phyloP scores from a whole-genome alignment of 305 asterid genomes.

The Ilex paraguariensis region DNA sequence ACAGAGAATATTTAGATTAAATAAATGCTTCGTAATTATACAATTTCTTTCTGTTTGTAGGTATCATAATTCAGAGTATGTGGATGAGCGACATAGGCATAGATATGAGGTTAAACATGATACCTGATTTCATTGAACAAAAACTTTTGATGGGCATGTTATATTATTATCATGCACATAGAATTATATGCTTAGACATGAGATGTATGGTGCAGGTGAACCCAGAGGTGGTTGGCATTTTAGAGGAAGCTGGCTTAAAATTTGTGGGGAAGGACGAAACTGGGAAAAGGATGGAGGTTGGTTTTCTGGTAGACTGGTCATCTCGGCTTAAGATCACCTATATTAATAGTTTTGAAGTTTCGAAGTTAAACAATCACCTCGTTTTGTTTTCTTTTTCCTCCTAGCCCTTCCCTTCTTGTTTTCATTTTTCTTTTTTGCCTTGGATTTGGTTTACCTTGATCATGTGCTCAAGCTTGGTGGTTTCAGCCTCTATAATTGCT shows the following conservation, averaged over 20 bases:
- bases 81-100: constrained; percentile 91
- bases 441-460: too few relatives aligned
- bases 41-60: constrained; percentile 27
- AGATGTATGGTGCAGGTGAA: constrained; percentile 57
- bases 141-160: constrained; percentile 4
- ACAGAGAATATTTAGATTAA: too few relatives aligned
- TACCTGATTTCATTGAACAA: too few relatives aligned
- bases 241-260: constrained; percentile 76
- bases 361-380: too few relatives aligned
- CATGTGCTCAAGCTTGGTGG: too few relatives aligned
- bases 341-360: too few relatives aligned
- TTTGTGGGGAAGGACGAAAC: constrained; percentile 95
- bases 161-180: too few relatives aligned
- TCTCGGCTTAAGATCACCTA: too few relatives aligned
- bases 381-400: too few relatives aligned
- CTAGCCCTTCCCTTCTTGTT: too few relatives aligned
- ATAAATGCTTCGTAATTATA: neutral
- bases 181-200: too few relatives aligned
- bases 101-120: constrained; percentile 68
- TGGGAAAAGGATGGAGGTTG: constrained; percentile 91
- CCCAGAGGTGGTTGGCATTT: constrained; percentile 56
- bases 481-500: too few relatives aligned
- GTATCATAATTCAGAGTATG: constrained; percentile 61
- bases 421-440: neutral
- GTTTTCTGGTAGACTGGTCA: constrained; percentile 6